These are phyloP conservation scores for Suillus americanus DNA, from an alignment of 768 basidiomycete genomes.

Conservation along the genomic window DNA sequence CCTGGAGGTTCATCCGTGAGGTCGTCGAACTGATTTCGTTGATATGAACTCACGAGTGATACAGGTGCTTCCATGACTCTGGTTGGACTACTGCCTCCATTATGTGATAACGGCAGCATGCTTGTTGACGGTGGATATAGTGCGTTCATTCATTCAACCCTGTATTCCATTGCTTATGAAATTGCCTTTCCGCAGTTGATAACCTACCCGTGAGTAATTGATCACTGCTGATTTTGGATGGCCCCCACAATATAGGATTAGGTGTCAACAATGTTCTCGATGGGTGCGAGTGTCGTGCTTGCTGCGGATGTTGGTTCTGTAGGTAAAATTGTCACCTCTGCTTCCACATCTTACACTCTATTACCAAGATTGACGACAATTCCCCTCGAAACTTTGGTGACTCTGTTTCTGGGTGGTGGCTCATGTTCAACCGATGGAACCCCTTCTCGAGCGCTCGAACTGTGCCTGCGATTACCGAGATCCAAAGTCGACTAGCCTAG, in stretches of 20 bases:
- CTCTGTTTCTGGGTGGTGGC: constrained; percentile 94
- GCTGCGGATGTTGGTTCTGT: constrained; percentile 93
- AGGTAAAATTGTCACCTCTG: constrained; percentile 29
- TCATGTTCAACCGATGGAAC: constrained; percentile 90
- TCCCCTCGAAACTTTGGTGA: constrained; percentile 94
- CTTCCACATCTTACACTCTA: constrained; percentile 3
- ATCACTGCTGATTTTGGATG: background rate
- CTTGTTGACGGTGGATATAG: constrained; percentile 89
- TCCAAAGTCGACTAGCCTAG: constrained; percentile 95
- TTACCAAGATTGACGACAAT: constrained; percentile 81
- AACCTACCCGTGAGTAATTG: constrained; percentile 72
- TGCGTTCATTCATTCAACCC: constrained; percentile 34
- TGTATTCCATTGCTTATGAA: constrained; percentile 16
- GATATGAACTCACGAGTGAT: constrained; percentile 8
- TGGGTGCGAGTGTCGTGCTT: constrained; percentile 88
- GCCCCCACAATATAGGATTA: constrained; percentile 29
- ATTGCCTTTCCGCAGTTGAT: constrained; percentile 54
- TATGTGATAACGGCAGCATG: constrained; percentile 93
- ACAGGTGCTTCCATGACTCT: constrained; percentile 95
- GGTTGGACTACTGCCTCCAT: constrained; percentile 90
- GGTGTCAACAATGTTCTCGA: constrained; percentile 89
- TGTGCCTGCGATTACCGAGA: constrained; percentile 89
- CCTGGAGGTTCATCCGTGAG: constrained; percentile 90
- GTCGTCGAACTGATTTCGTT: constrained; percentile 1
- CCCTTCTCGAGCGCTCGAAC: constrained; percentile 78